phyloP scores from a whole-genome alignment of 2,329 filamentous ascomycete species.

The Teratosphaeria zuluensis region DNA sequence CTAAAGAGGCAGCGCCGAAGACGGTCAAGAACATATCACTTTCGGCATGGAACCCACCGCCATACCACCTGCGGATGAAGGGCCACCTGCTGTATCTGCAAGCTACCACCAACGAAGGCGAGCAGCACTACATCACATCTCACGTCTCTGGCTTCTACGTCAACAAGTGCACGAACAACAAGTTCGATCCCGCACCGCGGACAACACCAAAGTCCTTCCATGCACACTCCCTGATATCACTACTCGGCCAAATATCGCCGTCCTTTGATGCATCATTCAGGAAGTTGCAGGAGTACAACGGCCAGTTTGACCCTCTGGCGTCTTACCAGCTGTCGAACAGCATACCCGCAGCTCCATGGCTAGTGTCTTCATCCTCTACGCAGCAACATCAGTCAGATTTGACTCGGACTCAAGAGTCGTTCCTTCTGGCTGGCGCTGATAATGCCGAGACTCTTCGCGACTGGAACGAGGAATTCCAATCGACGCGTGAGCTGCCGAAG shows the following conservation, averaged over 20 bases:
- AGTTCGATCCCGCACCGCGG: conserved; percentile 84
- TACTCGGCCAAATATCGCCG: conserved; percentile 70
- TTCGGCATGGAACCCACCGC: conserved; percentile 93
- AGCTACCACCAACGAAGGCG: conserved; percentile 84
- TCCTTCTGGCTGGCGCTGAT: conserved; percentile 79
- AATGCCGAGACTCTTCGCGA: conserved; percentile 90
- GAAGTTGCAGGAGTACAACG: conserved; percentile 74
- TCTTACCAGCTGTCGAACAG: conserved; percentile 95
- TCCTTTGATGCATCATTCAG: conserved; percentile 71
- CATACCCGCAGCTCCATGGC: conserved; percentile 84
- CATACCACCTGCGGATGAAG: conserved; percentile 79
- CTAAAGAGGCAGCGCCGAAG: conserved; percentile 60
- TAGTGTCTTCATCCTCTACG: conserved; percentile 62
- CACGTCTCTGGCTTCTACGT: conserved; percentile 94
- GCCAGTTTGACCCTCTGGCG: conserved; percentile 74
- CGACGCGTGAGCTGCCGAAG: conserved; percentile 84
- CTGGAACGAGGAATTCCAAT: conserved; percentile 99
- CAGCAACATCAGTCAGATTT: conserved; percentile 69
- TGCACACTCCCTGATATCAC: conserved; percentile 75
- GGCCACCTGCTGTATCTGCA: conserved; percentile 88
- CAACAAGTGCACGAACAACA: conserved; percentile 90
- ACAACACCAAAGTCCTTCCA: conserved; percentile 65
- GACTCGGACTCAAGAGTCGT: conserved; percentile 85
- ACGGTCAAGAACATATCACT: conserved; percentile 82
- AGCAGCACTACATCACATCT: conserved; percentile 86